Conservation (phyloP, 805 yeast genomes). For the Zygoascus tannicola region DNA sequence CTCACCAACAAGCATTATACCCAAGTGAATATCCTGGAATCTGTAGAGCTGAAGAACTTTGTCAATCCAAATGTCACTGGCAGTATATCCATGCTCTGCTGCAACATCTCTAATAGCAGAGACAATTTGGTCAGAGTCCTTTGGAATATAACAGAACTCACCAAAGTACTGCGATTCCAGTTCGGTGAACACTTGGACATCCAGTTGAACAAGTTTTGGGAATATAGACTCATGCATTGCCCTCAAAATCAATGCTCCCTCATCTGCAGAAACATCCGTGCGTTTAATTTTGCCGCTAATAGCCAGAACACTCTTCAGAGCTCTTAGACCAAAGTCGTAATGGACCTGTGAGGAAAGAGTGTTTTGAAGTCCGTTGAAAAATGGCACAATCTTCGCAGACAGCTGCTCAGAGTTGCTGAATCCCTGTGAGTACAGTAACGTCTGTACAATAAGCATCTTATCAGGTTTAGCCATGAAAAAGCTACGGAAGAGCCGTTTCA, state of each 20-base stretch:
- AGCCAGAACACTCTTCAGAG: conserved; percentile 57
- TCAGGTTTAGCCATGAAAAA: conserved; percentile 73
- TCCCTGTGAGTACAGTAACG: conserved; percentile 64
- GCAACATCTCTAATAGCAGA: conserved; percentile 23
- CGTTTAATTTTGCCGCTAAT: conserved; percentile 46
- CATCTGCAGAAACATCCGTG: conserved; percentile 8
- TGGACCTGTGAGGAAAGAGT: conserved; percentile 50
- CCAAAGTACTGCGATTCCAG: conserved; percentile 17
- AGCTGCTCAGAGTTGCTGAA: conserved; percentile 40
- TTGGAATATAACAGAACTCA: conserved; percentile 15
- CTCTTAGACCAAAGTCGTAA: conserved; percentile 85
- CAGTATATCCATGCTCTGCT: conserved; percentile 24
- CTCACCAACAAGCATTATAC: conserved; percentile 70
- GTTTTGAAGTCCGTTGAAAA: conserved; percentile 40
- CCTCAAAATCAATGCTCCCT: conserved; percentile 32
- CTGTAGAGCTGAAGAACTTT: conserved; percentile 56
- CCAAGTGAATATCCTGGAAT: conserved; percentile 57
- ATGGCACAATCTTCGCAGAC: conserved; percentile 42
- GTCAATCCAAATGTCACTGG: conserved; percentile 37
- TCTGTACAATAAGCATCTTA: conserved; percentile 54
- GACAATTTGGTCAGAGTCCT: conserved; percentile 24
- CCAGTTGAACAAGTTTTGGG: conserved; percentile 57
- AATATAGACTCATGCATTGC: conserved; percentile 53
- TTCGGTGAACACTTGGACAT: conserved; percentile 35
- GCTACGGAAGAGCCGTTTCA: conserved; percentile 67